Conservation (phyloP, 2,329 filamentous ascomycete genomes). For the Lojkania enalia region DNA sequence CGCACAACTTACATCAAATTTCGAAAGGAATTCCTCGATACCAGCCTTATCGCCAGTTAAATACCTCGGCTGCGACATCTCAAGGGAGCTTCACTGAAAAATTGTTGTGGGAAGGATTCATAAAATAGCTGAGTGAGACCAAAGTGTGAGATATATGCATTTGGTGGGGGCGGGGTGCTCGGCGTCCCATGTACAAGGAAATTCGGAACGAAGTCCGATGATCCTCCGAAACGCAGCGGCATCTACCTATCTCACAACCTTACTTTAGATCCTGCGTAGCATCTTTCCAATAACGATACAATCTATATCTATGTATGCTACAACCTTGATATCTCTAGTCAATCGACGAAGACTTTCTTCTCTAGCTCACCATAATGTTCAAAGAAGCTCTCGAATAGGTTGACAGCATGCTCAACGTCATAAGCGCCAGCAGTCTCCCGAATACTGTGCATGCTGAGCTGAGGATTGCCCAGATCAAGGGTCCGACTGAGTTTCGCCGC, state of each 20-base stretch:
- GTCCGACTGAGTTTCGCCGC: constrained; percentile 84
- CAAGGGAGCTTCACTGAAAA: not conserved
- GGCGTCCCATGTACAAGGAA: too few relatives aligned
- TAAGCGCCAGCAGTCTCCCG: constrained; percentile 87
- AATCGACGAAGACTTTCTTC: constrained; percentile 82
- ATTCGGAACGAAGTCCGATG: constrained; percentile 13
- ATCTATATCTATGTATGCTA: constrained; percentile 12
- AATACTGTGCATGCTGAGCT: constrained; percentile 96
- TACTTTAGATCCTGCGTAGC: not conserved
- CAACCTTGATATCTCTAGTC: constrained; percentile 34
- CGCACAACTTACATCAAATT: constrained; percentile 79
- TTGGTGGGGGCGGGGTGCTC: too few relatives aligned
- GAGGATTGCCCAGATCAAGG: constrained; percentile 89
- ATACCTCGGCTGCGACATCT: constrained; percentile 54
- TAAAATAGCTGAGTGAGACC: too few relatives aligned
- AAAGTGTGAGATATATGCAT: too few relatives aligned
- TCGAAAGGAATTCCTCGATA: constrained; percentile 81
- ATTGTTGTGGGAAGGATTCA: too few relatives aligned
- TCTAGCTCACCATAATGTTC: constrained; percentile 81
- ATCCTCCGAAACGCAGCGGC: not conserved
- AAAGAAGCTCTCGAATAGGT: constrained; percentile 87
- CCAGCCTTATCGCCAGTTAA: constrained; percentile 78
- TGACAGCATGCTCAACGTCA: constrained; percentile 84
- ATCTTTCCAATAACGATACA: not conserved
- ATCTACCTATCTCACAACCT: not conserved